Percentiles rank a stretch among this genome's conserved stretches.
Conservation (phyloP, 805 yeast genomes). For the Barnettozyma wickerhamii region DNA sequence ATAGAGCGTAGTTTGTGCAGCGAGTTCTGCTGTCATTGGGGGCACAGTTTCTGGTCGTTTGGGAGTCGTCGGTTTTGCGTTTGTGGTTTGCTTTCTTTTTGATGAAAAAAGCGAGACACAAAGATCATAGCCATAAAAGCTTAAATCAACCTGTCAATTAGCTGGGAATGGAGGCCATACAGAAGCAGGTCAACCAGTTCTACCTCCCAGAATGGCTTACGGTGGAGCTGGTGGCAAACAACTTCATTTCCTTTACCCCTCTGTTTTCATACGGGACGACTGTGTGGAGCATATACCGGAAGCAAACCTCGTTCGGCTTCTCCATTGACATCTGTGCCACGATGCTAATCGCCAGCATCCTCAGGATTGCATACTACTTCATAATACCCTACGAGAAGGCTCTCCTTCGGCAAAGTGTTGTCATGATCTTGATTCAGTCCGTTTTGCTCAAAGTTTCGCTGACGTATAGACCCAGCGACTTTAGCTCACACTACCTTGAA, state of each 20-base stretch:
- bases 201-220: conserved; percentile 47
- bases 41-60: too few species aligned
- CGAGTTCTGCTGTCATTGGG: too few species aligned
- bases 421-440: conserved; percentile 81
- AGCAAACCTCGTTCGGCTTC: conserved; percentile 70
- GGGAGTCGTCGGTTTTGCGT: too few species aligned
- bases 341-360: conserved; percentile 72
- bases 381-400: conserved; percentile 81
- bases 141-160: too few species aligned
- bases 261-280: conserved; percentile 85
- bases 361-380: conserved; percentile 72
- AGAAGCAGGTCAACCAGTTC: conserved; percentile 37
- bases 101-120: too few species aligned
- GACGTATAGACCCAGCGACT: conserved; percentile 46
- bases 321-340: conserved; percentile 92
- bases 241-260: conserved; percentile 76
- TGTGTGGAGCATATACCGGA: conserved; percentile 57
- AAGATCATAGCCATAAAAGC: too few species aligned
- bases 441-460: conserved; percentile 61
- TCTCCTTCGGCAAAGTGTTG: conserved; percentile 68
- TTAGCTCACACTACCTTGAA: conserved; percentile 32
- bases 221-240: conserved; percentile 54
- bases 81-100: too few species aligned
- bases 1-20: too few species aligned
- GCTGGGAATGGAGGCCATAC: conserved; percentile 19